Evolutionary conservation across 2,329 filamentous ascomycete genomes (phyloP).

Genomic region (Xylogone sp.): DNA sequence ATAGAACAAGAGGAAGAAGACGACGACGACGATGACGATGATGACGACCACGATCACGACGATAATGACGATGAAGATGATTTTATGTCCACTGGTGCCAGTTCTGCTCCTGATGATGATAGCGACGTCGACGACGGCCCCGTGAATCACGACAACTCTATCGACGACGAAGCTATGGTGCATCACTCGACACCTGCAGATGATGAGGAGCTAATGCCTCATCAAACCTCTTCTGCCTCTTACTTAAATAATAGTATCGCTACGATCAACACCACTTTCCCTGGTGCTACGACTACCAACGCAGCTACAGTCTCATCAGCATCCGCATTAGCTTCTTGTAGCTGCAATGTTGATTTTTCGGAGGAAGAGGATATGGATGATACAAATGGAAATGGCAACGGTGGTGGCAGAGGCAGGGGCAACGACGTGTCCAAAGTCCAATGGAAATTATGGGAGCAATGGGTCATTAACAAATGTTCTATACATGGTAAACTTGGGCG

Average conservation of each 20-base stretch:
- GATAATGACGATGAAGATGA: slow-evolving; percentile 29
- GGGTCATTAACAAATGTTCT: slow-evolving; percentile 44
- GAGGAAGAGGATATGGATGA: slow-evolving; percentile 30
- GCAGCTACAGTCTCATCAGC: slow-evolving; percentile 11
- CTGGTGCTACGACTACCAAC: background rate
- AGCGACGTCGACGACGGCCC: slow-evolving; percentile 3
- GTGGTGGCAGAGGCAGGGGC: background rate
- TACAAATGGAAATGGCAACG: slow-evolving; percentile 1
- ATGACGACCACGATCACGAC: slow-evolving; percentile 30
- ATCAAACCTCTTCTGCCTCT: slow-evolving; percentile 26
- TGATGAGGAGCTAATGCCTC: background rate
- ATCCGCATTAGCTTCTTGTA: slow-evolving; percentile 11
- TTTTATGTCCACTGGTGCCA: slow-evolving; percentile 3
- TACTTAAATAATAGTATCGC: background rate
- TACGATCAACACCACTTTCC: too few relatives aligned
- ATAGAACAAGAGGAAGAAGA: slow-evolving; percentile 18
- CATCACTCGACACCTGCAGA: background rate
- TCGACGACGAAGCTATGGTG: background rate
- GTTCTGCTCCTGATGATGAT: slow-evolving; percentile 9
- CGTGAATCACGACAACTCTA: background rate
- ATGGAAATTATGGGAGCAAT: slow-evolving; percentile 52
- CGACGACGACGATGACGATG: slow-evolving; percentile 24
- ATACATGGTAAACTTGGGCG: slow-evolving; percentile 11
- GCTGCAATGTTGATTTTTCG: background rate
- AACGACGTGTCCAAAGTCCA: slow-evolving; percentile 40